Conservation (phyloP, 192 early-diverging fungal genomes). For the Pilaira anomala region DNA sequence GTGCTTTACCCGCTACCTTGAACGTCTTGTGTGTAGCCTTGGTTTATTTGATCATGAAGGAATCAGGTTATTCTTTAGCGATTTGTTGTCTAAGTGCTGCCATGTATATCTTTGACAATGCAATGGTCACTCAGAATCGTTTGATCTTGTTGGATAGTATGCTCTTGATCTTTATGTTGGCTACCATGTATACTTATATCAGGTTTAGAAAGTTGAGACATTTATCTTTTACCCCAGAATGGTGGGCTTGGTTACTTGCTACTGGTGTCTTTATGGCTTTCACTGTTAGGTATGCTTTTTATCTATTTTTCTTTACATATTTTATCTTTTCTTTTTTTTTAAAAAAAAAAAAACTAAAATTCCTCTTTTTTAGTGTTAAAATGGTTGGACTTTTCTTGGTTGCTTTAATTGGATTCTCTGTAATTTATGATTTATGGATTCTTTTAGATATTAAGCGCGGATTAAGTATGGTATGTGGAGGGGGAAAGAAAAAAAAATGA, state of each 20-base stretch:
- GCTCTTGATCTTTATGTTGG: slow-evolving; percentile 82
- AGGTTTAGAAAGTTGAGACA: slow-evolving; percentile 68
- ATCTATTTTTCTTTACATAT: no score
- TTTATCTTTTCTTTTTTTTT: no score
- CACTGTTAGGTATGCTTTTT: slow-evolving; percentile 48
- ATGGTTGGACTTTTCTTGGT: slow-evolving; percentile 94
- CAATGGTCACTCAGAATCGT: slow-evolving; percentile 82
- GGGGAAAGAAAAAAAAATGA: background rate
- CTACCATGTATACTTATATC: slow-evolving; percentile 80
- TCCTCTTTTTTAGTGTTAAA: slow-evolving; percentile 70
- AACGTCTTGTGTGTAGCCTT: slow-evolving; percentile 76
- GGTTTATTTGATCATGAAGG: slow-evolving; percentile 72
- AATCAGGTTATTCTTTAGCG: slow-evolving; percentile 64
- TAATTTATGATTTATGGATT: slow-evolving; percentile 85
- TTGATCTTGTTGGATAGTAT: slow-evolving; percentile 87
- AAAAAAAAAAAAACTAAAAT: no score
- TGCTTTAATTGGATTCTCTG: slow-evolving; percentile 76
- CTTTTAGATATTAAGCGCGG: slow-evolving; percentile 85
- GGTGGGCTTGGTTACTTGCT: slow-evolving; percentile 85
- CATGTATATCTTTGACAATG: slow-evolving; percentile 62
- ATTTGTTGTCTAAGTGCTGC: slow-evolving; percentile 8
- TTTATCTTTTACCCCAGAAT: slow-evolving; percentile 62
- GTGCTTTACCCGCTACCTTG: slow-evolving; percentile 69
- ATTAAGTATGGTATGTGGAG: slow-evolving; percentile 48
- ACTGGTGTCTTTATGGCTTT: slow-evolving; percentile 79